Conservation (phyloP, 345 rosid genomes). For the Mallotus nudiflorus region DNA sequence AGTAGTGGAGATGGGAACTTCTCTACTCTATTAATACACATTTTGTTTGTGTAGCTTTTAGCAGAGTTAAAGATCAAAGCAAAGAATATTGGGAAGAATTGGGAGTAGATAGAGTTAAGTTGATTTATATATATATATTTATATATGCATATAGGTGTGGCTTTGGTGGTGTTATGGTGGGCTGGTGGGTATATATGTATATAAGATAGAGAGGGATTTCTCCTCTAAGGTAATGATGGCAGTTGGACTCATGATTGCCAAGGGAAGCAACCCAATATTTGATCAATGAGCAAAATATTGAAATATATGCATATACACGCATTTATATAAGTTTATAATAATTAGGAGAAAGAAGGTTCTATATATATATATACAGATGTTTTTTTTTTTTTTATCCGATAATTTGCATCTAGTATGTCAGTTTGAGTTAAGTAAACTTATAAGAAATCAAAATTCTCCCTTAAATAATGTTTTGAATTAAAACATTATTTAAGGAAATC, state of each 20-base stretch:
- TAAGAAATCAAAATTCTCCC: too few species aligned
- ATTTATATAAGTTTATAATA: too few species aligned
- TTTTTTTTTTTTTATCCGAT: too few species aligned
- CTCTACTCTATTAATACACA: slow-evolving; percentile 42
- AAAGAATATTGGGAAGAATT: not conserved
- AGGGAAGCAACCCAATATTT: slow-evolving; percentile 34
- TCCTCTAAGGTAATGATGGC: slow-evolving; percentile 46
- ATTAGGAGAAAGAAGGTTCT: slow-evolving; percentile 29
- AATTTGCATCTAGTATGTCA: too few species aligned
- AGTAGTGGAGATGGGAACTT: slow-evolving; percentile 32
- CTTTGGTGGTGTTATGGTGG: not conserved
- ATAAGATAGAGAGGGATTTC: slow-evolving; percentile 16
- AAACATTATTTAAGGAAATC: too few species aligned
- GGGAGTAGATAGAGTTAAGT: slow-evolving; percentile 3
- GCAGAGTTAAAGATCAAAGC: not conserved
- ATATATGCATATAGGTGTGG: too few species aligned
- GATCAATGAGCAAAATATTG: slow-evolving; percentile 8
- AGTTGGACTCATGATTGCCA: slow-evolving; percentile 40
- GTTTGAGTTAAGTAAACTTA: too few species aligned
- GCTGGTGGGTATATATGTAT: slow-evolving; percentile 15
- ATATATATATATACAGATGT: too few species aligned
- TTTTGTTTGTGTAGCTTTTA: not conserved
- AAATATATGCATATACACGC: not conserved
- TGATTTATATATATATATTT: slow-evolving; percentile 35
- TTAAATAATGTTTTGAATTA: too few species aligned